Evolutionary conservation across 352 stramenopile genomes (phyloP).

Genomic region (Phytophthora sojae): DNA sequence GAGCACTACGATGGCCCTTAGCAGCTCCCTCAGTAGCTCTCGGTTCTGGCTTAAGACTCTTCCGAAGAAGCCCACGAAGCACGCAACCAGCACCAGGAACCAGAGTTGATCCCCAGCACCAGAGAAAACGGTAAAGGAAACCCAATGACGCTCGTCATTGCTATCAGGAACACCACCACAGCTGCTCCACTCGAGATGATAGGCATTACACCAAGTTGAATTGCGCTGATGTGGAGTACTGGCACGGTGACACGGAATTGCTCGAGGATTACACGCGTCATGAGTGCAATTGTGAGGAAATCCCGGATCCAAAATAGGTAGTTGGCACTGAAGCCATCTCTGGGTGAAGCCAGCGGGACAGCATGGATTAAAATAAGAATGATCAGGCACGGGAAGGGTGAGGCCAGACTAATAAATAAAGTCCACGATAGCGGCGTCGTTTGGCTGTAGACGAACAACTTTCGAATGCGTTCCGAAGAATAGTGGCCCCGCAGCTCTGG

Average conservation of each 20-base stretch:
- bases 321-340: conserved; percentile 33
- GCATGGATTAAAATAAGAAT: conserved; percentile 21
- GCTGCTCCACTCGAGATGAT: conserved; percentile 11
- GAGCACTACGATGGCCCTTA: conserved; percentile 30
- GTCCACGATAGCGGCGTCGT: neutral
- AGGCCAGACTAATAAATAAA: conserved; percentile 12
- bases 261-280: conserved; percentile 38
- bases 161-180: conserved; percentile 14
- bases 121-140: conserved; percentile 51
- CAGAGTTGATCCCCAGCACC: conserved; percentile 27
- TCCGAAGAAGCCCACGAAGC: conserved; percentile 28
- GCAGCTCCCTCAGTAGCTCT: conserved; percentile 10
- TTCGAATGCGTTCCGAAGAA: conserved; percentile 30
- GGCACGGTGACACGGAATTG: conserved; percentile 32
- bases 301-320: conserved; percentile 40
- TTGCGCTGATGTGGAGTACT: neutral
- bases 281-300: conserved; percentile 32
- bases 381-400: conserved; percentile 36
- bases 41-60: conserved; percentile 16
- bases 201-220: conserved; percentile 7
- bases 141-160: conserved; percentile 26
- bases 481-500: conserved; percentile 50
- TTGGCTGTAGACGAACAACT: neutral
- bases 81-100: conserved; percentile 19
- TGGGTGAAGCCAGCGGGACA: neutral